Evolutionary conservation across 2,329 filamentous ascomycete genomes (phyloP).

Genomic region (Colletotrichum salicis): DNA sequence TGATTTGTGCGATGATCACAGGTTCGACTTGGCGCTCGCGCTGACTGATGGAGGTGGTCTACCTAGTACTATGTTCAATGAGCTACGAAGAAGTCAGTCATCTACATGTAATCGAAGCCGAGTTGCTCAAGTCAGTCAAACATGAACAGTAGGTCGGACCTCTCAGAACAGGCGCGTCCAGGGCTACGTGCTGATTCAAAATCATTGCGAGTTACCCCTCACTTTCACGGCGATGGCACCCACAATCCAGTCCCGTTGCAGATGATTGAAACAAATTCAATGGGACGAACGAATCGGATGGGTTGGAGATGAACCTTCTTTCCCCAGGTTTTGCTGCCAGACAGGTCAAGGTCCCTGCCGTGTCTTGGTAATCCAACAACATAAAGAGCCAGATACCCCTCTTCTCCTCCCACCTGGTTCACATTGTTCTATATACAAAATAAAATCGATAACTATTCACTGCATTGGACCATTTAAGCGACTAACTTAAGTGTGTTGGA

Average conservation of each 20-base stretch:
- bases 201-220: conserved; percentile 24
- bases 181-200: too few relatives aligned
- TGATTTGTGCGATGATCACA: too few relatives aligned
- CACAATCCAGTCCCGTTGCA: conserved; percentile 1
- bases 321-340: background rate
- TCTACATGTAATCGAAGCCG: too few relatives aligned
- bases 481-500: too few relatives aligned
- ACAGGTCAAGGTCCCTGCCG: background rate
- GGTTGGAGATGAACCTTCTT: conserved; percentile 3
- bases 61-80: too few relatives aligned
- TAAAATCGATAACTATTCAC: background rate
- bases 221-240: background rate
- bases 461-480: too few relatives aligned
- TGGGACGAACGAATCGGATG: conserved; percentile 28
- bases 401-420: background rate
- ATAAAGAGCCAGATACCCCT: conserved; percentile 20
- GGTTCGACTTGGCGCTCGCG: too few relatives aligned
- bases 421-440: background rate
- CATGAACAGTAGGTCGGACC: too few relatives aligned
- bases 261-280: conserved; percentile 21
- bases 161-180: too few relatives aligned
- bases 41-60: too few relatives aligned
- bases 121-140: too few relatives aligned
- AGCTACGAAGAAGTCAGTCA: too few relatives aligned
- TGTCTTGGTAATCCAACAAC: background rate